Base-by-base conservation (phyloP, 108 stramenopile species). In the Pseudonitzschia multiseries region DNA sequence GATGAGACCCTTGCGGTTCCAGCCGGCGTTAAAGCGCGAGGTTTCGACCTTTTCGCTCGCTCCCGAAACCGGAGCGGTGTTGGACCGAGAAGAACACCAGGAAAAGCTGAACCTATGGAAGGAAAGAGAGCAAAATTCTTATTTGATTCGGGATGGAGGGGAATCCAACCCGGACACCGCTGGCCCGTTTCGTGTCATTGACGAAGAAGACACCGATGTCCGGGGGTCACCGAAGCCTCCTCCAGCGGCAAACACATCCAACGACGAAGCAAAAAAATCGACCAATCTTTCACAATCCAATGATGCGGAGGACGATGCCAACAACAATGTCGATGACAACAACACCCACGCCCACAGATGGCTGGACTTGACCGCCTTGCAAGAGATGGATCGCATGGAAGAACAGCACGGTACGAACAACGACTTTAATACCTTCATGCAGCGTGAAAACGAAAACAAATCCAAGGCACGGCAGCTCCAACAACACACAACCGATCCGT, bases 361-460 rank as follows among this genome's bases (percentile, higher is more conserved):
- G 43, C 72, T 73, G 13, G 61, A 73, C 63, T 28, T 29, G 2
- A 53, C 48, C 29, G 61, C 60, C 29, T 22, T 73, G 20, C 72
- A 73, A 48, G 33, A 52, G 52, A 50, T 36, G 36, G 70, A 71
- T 56, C 24, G 57, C 29, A 29, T 60, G 40, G 61, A 62, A 41
- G 61, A 41, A 56, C 13, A 21, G 36, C 61, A 62, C 14, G 32
- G 29, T 5, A 59, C 9, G 24, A n/a, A 31, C 46, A 18, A 48
- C 9, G 57, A 15, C 15, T 27, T 27, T 4, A 14, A 27, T 59
- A 5, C 57, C 8, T 59, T 59, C 26, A 54, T n/a, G 31, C 27
- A 48, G 24, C 31, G 26, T 15, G 27, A 42, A 10, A 48, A 48
- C 9, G 18, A 48, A 18, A 48, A 14, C 46, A 18, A 18, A 18